Evolutionary conservation across 371 early-diverging fungal species (phyloP), one percentile per base, ranked within the genome.

Genomic region (Paraphysoderma sedebokerense): DNA sequence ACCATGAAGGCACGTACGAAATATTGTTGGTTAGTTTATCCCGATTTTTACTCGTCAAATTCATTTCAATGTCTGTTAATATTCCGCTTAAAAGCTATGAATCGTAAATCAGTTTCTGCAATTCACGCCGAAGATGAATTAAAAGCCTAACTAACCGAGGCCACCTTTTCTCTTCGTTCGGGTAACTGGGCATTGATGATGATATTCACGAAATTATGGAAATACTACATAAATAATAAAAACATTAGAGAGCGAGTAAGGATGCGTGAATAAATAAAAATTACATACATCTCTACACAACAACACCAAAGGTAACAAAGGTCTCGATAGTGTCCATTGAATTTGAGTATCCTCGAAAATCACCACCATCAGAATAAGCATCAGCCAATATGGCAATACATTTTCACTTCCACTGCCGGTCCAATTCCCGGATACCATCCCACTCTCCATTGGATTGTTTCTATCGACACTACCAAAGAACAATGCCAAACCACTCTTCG

Each of bases 241-340:
- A n/a, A 28, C 22, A 17, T 51, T 24, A 44, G 24, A 39, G 28
- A 15, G 23, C 46, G 26, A 30, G 12, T 8, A 34, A 38, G 22
- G 9, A 13, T 4, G 19, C 29, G 9, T 32, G 31, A 42, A 24
- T 17, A 3, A 3, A 23, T n/a, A 22, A 6, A 36, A 20, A 20
- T 31, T 13, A 37, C 55, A 52, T 66, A 74, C 78, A 48, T 79
- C 79, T 50, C 70, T 67, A 55, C 81, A 77, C 47, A 89, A 56
- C 37, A 84, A 54, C 38, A 87, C 76, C 36, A 91, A 57, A 3
- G 77, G 74, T 51, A 86, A 71, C 47, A 91, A 59, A 5, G 92
- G 85, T 37, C 89, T 66, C 20, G 83, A 78, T 34, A 88, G 61
- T 15, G 81, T 67, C 89, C 90, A 89, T 44, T 84, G 78, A 50